phyloP scores from a whole-genome alignment of 2,329 filamentous ascomycete species.

The Fusarium temperatum region DNA sequence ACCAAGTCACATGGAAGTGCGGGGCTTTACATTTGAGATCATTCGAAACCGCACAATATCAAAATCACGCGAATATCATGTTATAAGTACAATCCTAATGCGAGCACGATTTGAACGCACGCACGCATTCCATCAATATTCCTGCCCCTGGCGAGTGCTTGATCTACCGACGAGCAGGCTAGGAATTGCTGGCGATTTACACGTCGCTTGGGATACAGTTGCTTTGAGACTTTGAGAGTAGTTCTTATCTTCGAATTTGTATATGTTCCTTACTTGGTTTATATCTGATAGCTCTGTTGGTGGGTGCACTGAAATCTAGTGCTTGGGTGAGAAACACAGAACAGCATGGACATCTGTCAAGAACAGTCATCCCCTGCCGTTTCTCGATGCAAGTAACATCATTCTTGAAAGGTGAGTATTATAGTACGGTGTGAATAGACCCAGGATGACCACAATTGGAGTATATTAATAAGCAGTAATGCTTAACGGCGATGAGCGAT shows the following conservation, averaged over 20 bases:
- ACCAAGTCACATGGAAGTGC: not conserved
- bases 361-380: too few species aligned
- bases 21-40: not conserved
- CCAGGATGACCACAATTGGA: rapidly evolving
- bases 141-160: rapidly evolving
- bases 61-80: rapidly evolving
- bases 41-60: not conserved
- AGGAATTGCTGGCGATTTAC: not conserved
- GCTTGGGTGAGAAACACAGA: not conserved
- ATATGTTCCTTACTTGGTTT: rapidly evolving
- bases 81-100: rapidly evolving
- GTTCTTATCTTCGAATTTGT: rapidly evolving
- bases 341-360: not conserved
- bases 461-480: not conserved
- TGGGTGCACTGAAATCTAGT: rapidly evolving
- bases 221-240: rapidly evolving
- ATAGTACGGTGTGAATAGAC: rapidly evolving
- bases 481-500: too few species aligned
- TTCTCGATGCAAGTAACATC: rapidly evolving
- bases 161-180: not conserved
- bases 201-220: rapidly evolving
- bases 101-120: not conserved
- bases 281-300: rapidly evolving
- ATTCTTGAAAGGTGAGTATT: rapidly evolving
- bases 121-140: not conserved